Evolutionary conservation across 495 filamentous ascomycete species (phyloP).

Genomic region (Alectoria sarmentosa): DNA sequence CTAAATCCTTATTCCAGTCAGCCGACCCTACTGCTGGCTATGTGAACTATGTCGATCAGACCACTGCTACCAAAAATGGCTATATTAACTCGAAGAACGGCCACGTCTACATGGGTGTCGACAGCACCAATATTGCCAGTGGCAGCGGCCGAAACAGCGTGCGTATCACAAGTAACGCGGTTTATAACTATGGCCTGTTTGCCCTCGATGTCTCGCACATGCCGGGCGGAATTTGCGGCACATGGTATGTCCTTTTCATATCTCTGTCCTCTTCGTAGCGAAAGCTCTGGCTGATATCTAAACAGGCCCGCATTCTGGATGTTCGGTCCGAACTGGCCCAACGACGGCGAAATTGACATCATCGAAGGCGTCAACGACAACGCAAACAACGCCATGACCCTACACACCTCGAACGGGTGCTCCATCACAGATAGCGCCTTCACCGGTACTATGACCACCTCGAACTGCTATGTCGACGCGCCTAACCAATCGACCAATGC

Average conservation of each 20-base stretch:
- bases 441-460: constrained; percentile 7
- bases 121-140: constrained; percentile 31
- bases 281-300: not conserved
- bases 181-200: constrained; percentile 63
- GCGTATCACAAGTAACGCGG: constrained; percentile 60
- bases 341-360: constrained; percentile 82
- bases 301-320: constrained; percentile 51
- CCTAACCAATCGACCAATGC: constrained; percentile 22
- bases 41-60: constrained; percentile 49
- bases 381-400: constrained; percentile 57
- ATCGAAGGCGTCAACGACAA: constrained; percentile 77
- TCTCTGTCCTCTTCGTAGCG: constrained; percentile 25
- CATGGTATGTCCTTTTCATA: not conserved
- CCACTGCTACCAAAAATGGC: constrained; percentile 45
- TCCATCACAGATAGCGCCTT: constrained; percentile 6
- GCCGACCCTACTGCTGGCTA: constrained; percentile 27
- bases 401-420: constrained; percentile 54
- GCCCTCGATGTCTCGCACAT: constrained; percentile 71
- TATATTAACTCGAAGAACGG: constrained; percentile 49
- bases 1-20: not conserved
- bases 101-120: constrained; percentile 46
- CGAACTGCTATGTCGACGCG: constrained; percentile 20
- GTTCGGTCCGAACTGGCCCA: constrained; percentile 61
- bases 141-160: constrained; percentile 58
- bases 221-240: constrained; percentile 40